phyloP scores from a whole-genome alignment of 2,329 filamentous ascomycete genomes.

The Calonectria naviculata region DNA sequence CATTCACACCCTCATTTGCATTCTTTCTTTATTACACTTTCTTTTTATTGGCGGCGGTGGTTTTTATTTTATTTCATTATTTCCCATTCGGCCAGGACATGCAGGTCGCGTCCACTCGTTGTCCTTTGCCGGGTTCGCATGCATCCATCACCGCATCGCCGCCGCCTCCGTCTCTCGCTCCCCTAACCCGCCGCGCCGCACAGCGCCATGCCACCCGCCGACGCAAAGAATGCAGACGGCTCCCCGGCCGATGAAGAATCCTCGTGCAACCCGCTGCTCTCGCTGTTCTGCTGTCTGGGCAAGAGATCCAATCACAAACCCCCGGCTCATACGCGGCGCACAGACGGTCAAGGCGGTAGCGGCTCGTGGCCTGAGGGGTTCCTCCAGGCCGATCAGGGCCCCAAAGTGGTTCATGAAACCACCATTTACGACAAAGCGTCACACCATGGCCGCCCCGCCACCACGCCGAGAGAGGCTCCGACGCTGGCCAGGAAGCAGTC shows the following conservation, averaged over 20 bases:
- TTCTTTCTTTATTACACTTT: not conserved
- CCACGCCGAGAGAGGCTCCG: not conserved
- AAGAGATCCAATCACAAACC: not conserved
- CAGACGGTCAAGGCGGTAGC: constrained; percentile 1
- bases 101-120: not conserved
- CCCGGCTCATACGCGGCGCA: not conserved
- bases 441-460: not conserved
- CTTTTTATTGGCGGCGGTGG: not conserved
- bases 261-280: not conserved
- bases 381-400: not conserved
- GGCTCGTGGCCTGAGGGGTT: not conserved
- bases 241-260: no score
- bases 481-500: no score
- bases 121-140: not conserved
- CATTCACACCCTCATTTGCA: not conserved
- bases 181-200: not conserved
- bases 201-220: not conserved
- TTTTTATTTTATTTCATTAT: not conserved
- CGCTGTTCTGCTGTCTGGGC: not conserved
- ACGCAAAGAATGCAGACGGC: not conserved
- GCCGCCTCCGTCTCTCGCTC: no score
- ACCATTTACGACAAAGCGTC: not conserved
- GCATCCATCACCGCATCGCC: not conserved
- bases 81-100: not conserved
- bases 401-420: not conserved